A percentile compares a stretch with the other conserved stretches of the same genome.
phyloP scores from a whole-genome alignment of 345 rosid species.

The Eucalyptus regnans region DNA sequence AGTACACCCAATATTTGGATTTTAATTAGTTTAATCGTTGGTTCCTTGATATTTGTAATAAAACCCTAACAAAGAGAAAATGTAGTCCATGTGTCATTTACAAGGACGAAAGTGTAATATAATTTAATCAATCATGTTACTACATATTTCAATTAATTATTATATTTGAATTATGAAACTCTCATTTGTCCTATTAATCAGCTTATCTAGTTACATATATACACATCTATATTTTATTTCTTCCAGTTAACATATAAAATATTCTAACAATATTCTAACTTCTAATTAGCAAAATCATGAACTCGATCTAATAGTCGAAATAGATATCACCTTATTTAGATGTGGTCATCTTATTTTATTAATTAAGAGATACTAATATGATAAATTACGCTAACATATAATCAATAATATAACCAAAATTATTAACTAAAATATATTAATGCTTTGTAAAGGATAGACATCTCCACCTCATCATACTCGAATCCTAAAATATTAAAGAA shows the following conservation, averaged over 20 bases:
- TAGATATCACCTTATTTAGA: neutral
- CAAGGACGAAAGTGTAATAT: neutral
- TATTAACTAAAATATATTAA: neutral
- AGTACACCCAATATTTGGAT: neutral
- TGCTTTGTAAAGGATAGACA: neutral
- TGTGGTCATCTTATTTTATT: neutral
- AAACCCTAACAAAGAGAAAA: neutral
- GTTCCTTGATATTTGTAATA: neutral
- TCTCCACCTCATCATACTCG: neutral
- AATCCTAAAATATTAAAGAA: neutral
- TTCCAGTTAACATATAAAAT: neutral
- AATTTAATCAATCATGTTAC: neutral
- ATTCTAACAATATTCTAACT: neutral
- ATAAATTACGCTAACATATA: neutral
- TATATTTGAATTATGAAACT: neutral
- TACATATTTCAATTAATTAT: neutral
- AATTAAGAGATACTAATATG: neutral
- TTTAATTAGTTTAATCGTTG: neutral
- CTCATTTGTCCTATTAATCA: neutral
- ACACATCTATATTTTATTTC: neutral
- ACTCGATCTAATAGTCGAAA: neutral
- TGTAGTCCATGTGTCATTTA: neutral
- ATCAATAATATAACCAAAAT: neutral
- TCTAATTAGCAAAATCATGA: neutral
- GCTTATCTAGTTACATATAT: neutral